Conservation (phyloP, 2,329 filamentous ascomycete genomes). For the Alternaria incomplexa region DNA sequence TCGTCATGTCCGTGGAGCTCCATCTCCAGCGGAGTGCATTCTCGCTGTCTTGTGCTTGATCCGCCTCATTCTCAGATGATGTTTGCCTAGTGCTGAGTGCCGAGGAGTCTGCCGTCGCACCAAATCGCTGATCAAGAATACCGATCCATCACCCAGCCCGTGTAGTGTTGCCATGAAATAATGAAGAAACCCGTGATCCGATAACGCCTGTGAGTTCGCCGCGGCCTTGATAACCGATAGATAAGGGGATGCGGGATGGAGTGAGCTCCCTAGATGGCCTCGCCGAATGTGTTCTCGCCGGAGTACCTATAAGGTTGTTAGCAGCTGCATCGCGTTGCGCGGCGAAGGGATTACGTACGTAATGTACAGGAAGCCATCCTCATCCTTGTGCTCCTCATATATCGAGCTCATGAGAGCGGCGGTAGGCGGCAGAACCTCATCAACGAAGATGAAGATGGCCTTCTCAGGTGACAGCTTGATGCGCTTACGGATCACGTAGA, state of each 20-base stretch:
- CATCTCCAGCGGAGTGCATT: background rate
- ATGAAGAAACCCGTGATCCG: slow-evolving; percentile 34
- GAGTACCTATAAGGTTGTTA: slow-evolving; percentile 70
- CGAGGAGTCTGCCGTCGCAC: slow-evolving; percentile 7
- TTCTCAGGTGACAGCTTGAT: slow-evolving; percentile 99
- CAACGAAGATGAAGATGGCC: slow-evolving; percentile 99
- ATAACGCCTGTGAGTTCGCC: slow-evolving; percentile 38
- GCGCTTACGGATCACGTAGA: slow-evolving; percentile 99
- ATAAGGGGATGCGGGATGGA: slow-evolving; percentile 18
- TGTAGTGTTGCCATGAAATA: slow-evolving; percentile 25
- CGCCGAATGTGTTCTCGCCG: slow-evolving; percentile 97
- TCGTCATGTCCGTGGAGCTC: background rate
- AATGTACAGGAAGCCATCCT: slow-evolving; percentile 94
- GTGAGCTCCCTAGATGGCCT: slow-evolving; percentile 45
- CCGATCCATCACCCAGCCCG: slow-evolving; percentile 22
- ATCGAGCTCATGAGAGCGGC: slow-evolving; percentile 99
- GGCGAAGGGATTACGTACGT: slow-evolving; percentile 64
- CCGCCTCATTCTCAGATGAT: slow-evolving; percentile 1
- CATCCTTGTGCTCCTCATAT: slow-evolving; percentile 97
- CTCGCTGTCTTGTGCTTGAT: slow-evolving; percentile 3
- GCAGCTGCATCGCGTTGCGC: slow-evolving; percentile 3
- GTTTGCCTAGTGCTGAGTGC: slow-evolving; percentile 14
- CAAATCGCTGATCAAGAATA: slow-evolving; percentile 16
- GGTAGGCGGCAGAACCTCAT: slow-evolving; percentile 95
- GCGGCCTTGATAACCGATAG: slow-evolving; percentile 29